These are phyloP conservation scores for Malus hybrid DNA, from an alignment of 331 rosid species.

Conservation along the genomic window DNA sequence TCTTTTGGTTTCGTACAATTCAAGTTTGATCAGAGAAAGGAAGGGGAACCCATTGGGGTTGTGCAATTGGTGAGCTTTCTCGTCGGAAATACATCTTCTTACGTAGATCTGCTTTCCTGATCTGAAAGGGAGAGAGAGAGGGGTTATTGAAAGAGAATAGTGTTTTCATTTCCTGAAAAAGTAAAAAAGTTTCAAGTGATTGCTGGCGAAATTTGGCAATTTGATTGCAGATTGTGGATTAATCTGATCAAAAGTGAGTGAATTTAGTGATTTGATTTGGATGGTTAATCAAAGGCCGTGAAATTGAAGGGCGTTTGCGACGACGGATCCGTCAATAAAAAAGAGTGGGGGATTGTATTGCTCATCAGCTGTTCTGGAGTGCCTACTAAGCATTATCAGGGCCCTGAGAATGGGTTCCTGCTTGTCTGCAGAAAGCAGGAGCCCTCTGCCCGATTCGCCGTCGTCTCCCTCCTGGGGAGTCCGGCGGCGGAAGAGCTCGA, in stretches of 20 bases:
- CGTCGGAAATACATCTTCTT: conserved; percentile 13
- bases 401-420: conserved; percentile 99
- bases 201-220: neutral
- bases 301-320: conserved; percentile 18
- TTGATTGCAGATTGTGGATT: neutral
- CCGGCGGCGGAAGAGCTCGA: conserved; percentile 35
- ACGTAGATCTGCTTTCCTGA: conserved; percentile 33
- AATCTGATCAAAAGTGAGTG: neutral
- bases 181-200: neutral
- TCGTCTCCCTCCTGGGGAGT: conserved; percentile 25
- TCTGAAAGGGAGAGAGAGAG: neutral
- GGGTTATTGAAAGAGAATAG: neutral
- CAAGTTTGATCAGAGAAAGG: conserved; percentile 14
- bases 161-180: neutral
- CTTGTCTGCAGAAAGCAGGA: conserved; percentile 94
- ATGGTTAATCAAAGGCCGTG: neutral
- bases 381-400: conserved; percentile 66
- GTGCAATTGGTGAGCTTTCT: neutral
- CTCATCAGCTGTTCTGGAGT: conserved; percentile 68
- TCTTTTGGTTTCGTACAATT: neutral
- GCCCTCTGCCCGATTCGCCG: conserved; percentile 65
- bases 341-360: conserved; percentile 23
- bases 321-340: conserved; percentile 79
- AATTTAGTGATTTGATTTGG: neutral
- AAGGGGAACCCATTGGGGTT: neutral